These are phyloP conservation scores for Sequoiadendron giganteum DNA, from an alignment of 75 land plant species.

Conservation along the genomic window DNA sequence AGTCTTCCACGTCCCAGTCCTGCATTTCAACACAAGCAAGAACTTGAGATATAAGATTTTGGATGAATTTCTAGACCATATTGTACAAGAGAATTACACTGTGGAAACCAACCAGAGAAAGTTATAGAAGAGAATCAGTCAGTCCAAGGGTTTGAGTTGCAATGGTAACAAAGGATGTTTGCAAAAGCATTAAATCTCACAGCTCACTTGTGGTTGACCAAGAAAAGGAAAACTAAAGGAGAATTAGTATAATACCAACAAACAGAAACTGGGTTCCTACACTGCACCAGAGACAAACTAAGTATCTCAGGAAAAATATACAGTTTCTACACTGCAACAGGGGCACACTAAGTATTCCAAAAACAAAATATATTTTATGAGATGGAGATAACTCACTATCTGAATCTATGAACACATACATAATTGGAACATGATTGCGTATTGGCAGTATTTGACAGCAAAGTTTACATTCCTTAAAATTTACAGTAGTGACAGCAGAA, in stretches of 20 bases:
- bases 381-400: not conserved
- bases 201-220: too few species aligned
- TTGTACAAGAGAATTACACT: not conserved
- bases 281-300: not conserved
- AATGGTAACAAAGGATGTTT: too few species aligned
- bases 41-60: not conserved
- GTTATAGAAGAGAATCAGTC: too few species aligned
- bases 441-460: not conserved
- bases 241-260: not conserved
- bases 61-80: too few species aligned
- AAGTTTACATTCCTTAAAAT: not conserved
- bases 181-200: too few species aligned
- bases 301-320: not conserved
- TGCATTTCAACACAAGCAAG: slow-evolving; percentile 21
- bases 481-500: not conserved
- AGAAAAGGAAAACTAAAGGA: not conserved
- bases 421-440: not conserved
- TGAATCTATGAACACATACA: not conserved
- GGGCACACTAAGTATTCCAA: too few species aligned
- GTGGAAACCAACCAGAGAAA: not conserved
- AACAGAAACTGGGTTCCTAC: not conserved
- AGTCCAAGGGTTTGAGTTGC: too few species aligned
- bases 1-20: slow-evolving; percentile 66
- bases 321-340: not conserved
- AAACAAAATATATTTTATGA: too few species aligned